These are phyloP conservation scores for Chytriomyces confervae DNA, from an alignment of 192 early-diverging fungal species.

Conservation along the genomic window DNA sequence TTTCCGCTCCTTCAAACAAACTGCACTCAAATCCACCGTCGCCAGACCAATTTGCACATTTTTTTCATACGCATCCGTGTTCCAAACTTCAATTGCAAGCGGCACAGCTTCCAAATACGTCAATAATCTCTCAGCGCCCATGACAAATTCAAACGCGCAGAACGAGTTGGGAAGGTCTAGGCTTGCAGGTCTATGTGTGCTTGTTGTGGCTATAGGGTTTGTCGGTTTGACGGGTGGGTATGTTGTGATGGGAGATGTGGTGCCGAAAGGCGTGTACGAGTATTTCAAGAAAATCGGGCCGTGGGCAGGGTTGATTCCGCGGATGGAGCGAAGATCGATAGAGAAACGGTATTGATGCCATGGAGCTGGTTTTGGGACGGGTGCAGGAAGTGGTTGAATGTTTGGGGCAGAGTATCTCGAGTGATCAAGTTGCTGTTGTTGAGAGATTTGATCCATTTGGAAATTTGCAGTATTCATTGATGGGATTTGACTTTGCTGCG, in stretches of 20 bases:
- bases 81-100: slow-evolving; percentile 53
- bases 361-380: not conserved
- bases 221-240: slow-evolving; percentile 43
- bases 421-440: not conserved
- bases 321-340: slow-evolving; percentile 55
- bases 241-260: slow-evolving; percentile 46
- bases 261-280: slow-evolving; percentile 57
- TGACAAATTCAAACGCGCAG: slow-evolving; percentile 63
- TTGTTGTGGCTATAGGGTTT: not conserved
- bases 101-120: slow-evolving; percentile 58
- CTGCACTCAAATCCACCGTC: slow-evolving; percentile 39
- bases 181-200: slow-evolving; percentile 30
- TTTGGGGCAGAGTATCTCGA: not conserved
- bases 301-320: slow-evolving; percentile 24
- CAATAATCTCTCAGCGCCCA: slow-evolving; percentile 46
- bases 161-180: slow-evolving; percentile 50
- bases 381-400: not conserved
- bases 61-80: slow-evolving; percentile 33
- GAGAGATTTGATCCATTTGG: not conserved
- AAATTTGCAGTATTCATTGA: not conserved
- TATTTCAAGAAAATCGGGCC: slow-evolving; percentile 49
- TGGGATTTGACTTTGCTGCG: not conserved
- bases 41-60: slow-evolving; percentile 48
- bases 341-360: slow-evolving; percentile 66
- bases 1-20: slow-evolving; percentile 11